phyloP scores from a whole-genome alignment of 164 flowering plant genomes.

The Houttuynia cordata region DNA sequence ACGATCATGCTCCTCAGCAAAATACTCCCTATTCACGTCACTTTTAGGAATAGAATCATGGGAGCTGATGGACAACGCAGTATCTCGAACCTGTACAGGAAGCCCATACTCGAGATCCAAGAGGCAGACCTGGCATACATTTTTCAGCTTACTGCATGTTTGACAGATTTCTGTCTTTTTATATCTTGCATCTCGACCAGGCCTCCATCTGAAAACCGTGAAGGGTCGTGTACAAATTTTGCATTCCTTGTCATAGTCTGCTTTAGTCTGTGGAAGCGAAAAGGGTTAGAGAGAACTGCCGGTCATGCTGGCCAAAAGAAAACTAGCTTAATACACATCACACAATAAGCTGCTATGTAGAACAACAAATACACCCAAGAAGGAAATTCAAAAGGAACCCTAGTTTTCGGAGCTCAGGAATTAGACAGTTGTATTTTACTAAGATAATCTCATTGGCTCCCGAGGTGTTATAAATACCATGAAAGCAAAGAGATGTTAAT shows the following conservation, averaged over 20 bases:
- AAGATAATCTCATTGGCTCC: no score
- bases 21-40: slow-evolving; percentile 93
- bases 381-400: no score
- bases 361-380: not conserved
- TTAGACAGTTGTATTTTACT: no score
- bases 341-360: not conserved
- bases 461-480: no score
- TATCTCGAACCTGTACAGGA: slow-evolving; percentile 95
- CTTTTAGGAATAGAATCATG: slow-evolving; percentile 92
- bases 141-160: slow-evolving; percentile 88
- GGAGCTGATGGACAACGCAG: slow-evolving; percentile 71
- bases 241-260: slow-evolving; percentile 89
- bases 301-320: not conserved
- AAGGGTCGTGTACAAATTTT: slow-evolving; percentile 91
- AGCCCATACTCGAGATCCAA: slow-evolving; percentile 91
- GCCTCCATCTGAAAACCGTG: slow-evolving; percentile 96
- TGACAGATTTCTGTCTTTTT: slow-evolving; percentile 89
- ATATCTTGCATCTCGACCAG: slow-evolving; percentile 88
- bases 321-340: not conserved
- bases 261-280: slow-evolving; percentile 46
- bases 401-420: no score
- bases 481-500: no score
- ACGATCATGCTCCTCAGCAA: slow-evolving; percentile 94
- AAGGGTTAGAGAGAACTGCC: not conserved
- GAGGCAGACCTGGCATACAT: slow-evolving; percentile 95